Evolutionary conservation across 768 basidiomycete species (phyloP), one percentile per base, ranked within the genome.

Genomic region (Cyclocybe cylindracea): DNA sequence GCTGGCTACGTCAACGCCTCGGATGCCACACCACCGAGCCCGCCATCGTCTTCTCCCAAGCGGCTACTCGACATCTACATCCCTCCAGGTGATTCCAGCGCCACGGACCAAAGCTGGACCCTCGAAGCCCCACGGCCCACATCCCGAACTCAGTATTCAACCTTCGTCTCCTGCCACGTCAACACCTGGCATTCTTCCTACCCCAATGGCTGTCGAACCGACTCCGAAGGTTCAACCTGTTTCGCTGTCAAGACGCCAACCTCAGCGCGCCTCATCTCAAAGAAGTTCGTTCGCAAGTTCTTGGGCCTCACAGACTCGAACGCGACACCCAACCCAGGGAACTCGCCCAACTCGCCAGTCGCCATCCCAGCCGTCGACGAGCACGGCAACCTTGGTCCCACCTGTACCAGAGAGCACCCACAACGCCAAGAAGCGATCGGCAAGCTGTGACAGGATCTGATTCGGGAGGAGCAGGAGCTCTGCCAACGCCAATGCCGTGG

Each of bases 1-100:
- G 69, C 61, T 9, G 66, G 63, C 11, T 61, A 65, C 11, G 61
- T 56, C 13, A 66, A 76, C 6, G 63, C 66, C 10, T 55, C 60
- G 1, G 66, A 62, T 32, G 40, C 45, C 18, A 53, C 44, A 4
- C 45, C 52, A 44, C 47, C 62, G 19, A 36, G 13, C 39, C 43
- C 47, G 16, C 41, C 48, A 11, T 39, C 48, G 51, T 39, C 66
- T 60, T 39, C 63, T 57, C 53, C 58, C 4, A 41, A 65, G 53
- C 46, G 66, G 43, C 50, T 61, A 32, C 24, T 59, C 42, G 54
- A 59, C 47, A 43, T 62, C 11, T 64, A 60, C 52, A 62, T 57
- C 43, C 54, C 64, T 4, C 58, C 62, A n/a, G n/a, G n/a, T n/a
- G n/a, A n/a, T 9, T n/a, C n/a, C n/a, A n/a, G n/a, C n/a, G n/a